Percentiles rank a stretch among this genome's conserved stretches.
These are phyloP conservation scores for Sphagnum tenellum DNA, from an alignment of 225 moss, liverwort and hornwort species.

Conservation along the genomic window DNA sequence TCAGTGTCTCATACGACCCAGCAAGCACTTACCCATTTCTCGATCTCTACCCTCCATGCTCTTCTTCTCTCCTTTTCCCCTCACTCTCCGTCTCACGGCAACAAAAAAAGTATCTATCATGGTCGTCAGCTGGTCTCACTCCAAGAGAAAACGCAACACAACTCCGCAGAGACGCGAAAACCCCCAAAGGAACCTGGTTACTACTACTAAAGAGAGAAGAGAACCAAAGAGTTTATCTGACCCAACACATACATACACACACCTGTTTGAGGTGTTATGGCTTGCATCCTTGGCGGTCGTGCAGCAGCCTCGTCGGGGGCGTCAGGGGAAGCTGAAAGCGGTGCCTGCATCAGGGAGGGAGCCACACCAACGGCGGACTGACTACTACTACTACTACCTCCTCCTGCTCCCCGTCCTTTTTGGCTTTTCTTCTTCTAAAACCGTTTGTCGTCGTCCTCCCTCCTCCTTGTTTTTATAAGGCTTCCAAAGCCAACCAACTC, in stretches of 20 bases:
- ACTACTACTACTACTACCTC: slow-evolving; percentile 30
- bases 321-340: slow-evolving; percentile 43
- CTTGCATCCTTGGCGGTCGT: slow-evolving; percentile 56
- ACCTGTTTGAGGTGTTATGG: slow-evolving; percentile 53
- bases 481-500: not conserved
- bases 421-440: not conserved
- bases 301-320: slow-evolving; percentile 39
- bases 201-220: not conserved
- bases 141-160: not conserved
- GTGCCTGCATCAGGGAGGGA: slow-evolving; percentile 39
- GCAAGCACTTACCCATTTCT: no score
- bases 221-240: not conserved
- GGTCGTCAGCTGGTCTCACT: not conserved
- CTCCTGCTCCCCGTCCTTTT: slow-evolving; percentile 27
- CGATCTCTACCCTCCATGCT: no score
- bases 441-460: not conserved
- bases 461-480: not conserved
- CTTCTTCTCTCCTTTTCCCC: no score
- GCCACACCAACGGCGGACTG: slow-evolving; percentile 14
- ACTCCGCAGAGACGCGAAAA: no score
- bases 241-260: slow-evolving; percentile 5
- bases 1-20: no score
- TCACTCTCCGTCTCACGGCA: no score
- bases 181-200: no score
- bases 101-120: no score